These are phyloP conservation scores for grape (Vitis vinifera) DNA, from an alignment of 164 flowering plant species.

Conservation along the genomic window DNA sequence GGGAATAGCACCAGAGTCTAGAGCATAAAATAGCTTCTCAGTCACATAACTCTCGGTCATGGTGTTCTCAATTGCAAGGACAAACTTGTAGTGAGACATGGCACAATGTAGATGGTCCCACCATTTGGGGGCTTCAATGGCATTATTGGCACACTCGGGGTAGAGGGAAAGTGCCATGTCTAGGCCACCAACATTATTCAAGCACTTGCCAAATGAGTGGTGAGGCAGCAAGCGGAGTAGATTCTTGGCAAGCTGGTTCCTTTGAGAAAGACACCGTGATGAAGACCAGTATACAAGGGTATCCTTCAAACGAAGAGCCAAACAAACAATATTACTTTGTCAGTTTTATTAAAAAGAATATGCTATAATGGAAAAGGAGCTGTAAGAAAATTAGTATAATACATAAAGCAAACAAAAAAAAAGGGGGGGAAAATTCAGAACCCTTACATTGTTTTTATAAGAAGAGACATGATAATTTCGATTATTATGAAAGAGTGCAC, in stretches of 20 bases:
- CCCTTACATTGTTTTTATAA: constrained; percentile 71
- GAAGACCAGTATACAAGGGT: constrained; percentile 98
- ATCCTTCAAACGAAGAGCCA: constrained; percentile 42
- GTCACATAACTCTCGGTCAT: constrained; percentile 91
- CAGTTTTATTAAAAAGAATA: no score
- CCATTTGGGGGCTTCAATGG: constrained; percentile 61
- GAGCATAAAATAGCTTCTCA: constrained; percentile 92
- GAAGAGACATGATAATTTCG: constrained; percentile 78
- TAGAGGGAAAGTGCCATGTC: constrained; percentile 78
- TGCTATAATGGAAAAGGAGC: no score
- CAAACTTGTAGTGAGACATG: constrained; percentile 98
- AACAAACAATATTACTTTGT: background rate
- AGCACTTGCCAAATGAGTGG: constrained; percentile 97
- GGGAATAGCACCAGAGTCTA: constrained; percentile 92
- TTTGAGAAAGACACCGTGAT: constrained; percentile 81
- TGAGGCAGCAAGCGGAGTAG: constrained; percentile 70
- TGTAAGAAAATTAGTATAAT: background rate
- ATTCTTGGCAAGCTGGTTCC: constrained; percentile 68
- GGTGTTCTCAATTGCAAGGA: constrained; percentile 95
- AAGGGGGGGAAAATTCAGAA: background rate
- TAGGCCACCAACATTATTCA: constrained; percentile 90
- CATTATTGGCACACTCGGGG: constrained; percentile 67
- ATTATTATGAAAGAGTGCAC: constrained; percentile 84
- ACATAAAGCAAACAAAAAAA: background rate
- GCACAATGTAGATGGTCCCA: constrained; percentile 99